A percentile compares a stretch with the other conserved stretches of the same genome.
phyloP scores from a whole-genome alignment of 2,329 filamentous ascomycete species.

The Colletotrichum gloeosporioides region DNA sequence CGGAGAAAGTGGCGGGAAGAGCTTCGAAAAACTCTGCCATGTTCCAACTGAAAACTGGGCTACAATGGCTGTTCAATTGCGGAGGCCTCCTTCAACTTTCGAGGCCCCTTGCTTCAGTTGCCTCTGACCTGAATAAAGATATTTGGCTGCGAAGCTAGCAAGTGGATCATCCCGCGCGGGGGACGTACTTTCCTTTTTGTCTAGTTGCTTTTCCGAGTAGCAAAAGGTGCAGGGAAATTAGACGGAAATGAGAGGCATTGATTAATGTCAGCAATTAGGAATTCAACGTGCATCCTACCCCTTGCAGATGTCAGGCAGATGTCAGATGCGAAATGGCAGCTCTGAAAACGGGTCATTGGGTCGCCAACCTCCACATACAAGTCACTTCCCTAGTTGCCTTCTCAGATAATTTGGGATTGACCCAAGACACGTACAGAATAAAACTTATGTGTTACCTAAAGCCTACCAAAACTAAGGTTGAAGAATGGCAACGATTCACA shows the following conservation, averaged over 20 bases:
- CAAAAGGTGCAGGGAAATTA: neutral
- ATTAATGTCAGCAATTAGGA: neutral
- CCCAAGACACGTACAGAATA: rapidly evolving
- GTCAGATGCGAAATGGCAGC: neutral
- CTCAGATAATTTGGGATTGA: neutral
- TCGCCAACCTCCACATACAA: neutral
- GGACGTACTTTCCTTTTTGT: neutral
- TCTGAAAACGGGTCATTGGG: neutral
- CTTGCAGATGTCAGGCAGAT: neutral
- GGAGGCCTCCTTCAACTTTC: neutral
- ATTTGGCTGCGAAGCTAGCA: neutral
- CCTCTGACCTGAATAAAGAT: neutral
- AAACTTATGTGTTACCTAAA: rapidly evolving
- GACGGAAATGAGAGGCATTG: neutral
- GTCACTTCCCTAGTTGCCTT: neutral
- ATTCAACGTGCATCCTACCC: neutral
- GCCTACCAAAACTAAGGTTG: rapidly evolving
- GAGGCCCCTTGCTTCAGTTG: neutral
- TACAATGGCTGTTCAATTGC: neutral
- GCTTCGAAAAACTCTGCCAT: neutral
- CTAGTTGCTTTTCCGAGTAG: neutral
- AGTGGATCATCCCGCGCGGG: neutral
- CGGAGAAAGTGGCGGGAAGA: neutral
- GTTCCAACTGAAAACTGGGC: neutral
- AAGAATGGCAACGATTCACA: neutral